Conservation (phyloP, 2,329 filamentous ascomycete species). For the Scedosporium minutisporum region DNA sequence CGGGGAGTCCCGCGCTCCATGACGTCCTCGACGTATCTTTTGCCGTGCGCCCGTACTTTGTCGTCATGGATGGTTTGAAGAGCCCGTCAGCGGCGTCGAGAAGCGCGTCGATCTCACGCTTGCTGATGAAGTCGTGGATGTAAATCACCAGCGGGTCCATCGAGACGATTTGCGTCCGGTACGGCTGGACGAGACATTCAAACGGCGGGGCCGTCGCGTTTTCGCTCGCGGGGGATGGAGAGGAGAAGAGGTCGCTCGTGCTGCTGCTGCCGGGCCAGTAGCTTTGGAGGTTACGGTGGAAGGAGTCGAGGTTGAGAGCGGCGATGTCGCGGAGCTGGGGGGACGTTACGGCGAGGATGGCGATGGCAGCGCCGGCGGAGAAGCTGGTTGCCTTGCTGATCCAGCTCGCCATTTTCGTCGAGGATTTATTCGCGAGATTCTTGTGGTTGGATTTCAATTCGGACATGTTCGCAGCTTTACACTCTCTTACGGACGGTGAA, state of each 20-base stretch:
- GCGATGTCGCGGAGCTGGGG: not conserved
- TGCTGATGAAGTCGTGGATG: constrained; percentile 28
- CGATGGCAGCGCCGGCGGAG: constrained; percentile 2
- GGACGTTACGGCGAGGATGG: constrained; percentile 2
- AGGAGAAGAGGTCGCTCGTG: not conserved
- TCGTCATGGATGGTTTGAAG: constrained; percentile 27
- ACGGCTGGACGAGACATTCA: constrained; percentile 21
- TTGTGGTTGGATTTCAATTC: not conserved
- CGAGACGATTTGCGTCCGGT: constrained; percentile 30
- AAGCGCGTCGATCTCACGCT: constrained; percentile 18
- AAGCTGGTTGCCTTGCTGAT: constrained; percentile 2
- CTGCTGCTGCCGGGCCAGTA: not conserved
- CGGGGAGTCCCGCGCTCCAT: constrained; percentile 25
- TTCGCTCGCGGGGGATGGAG: not conserved
- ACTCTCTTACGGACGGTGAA: too few species aligned
- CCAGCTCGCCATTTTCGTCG: not conserved
- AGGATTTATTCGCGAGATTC: too few species aligned
- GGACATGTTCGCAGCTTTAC: not conserved
- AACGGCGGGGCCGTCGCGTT: not conserved
- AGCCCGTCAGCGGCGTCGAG: constrained; percentile 23
- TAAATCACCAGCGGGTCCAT: constrained; percentile 33
- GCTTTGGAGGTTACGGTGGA: not conserved
- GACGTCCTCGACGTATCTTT: constrained; percentile 27
- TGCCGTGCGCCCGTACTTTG: constrained; percentile 23
- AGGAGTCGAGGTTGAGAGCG: not conserved